A percentile compares a stretch with the other conserved stretches of the same genome.
Conservation (phyloP, 2,329 filamentous ascomycete species). For the Truncatella angustata region DNA sequence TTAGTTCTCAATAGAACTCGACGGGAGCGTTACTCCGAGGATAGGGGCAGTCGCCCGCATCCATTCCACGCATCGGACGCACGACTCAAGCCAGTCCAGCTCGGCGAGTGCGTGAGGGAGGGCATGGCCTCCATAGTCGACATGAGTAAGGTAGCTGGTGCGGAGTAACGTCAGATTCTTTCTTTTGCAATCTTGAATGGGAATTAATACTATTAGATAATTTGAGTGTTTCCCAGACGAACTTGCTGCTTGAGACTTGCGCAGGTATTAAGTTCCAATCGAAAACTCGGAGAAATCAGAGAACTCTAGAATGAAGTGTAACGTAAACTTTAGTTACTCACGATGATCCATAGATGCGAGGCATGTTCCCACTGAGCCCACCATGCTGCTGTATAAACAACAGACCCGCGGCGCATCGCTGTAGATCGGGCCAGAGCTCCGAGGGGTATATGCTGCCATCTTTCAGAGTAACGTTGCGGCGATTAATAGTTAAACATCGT, state of each 20-base stretch:
- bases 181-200: neutral
- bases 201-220: neutral
- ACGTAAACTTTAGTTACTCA: neutral
- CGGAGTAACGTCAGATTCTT: neutral
- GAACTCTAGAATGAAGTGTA: too few species aligned
- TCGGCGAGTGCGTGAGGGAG: neutral
- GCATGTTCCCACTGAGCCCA: neutral
- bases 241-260: neutral
- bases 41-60: neutral
- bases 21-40: neutral
- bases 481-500: too few species aligned
- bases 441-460: neutral
- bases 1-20: too few species aligned
- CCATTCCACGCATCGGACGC: constrained; percentile 5
- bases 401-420: neutral
- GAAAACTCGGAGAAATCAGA: too few species aligned
- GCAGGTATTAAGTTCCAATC: neutral
- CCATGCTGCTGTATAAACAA: neutral
- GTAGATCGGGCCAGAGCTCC: neutral
- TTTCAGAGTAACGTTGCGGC: too few species aligned
- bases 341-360: neutral
- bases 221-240: neutral
- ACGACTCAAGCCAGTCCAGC: constrained; percentile 6
- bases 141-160: neutral
- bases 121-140: neutral